Percentiles rank a stretch among this genome's conserved stretches.
These are phyloP conservation scores for Chlamydomonas eustigma DNA, from an alignment of 139 green algal genomes.

Conservation along the genomic window DNA sequence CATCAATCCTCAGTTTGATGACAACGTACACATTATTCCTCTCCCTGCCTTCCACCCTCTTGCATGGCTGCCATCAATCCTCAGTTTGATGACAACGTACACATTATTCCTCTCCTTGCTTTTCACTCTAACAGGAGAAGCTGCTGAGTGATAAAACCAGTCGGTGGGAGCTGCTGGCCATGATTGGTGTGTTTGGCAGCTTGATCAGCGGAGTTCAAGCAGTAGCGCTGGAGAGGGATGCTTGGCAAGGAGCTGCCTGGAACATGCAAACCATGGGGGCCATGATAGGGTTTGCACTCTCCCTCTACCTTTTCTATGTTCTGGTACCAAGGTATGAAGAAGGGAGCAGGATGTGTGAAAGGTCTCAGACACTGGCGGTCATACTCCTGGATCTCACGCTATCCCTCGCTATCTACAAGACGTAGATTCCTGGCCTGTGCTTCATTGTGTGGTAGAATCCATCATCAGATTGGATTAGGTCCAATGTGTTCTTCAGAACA, in stretches of 20 bases:
- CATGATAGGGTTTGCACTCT: conserved; percentile 41
- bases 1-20: too few species aligned
- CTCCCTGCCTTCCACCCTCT: too few species aligned
- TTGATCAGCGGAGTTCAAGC: conserved; percentile 36
- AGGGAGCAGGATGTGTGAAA: neutral
- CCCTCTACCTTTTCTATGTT: conserved; percentile 66
- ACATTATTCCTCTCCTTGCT: neutral
- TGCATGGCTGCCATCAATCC: too few species aligned
- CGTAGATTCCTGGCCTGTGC: too few species aligned
- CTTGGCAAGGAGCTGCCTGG: conserved; percentile 12
- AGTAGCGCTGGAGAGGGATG: conserved; percentile 27
- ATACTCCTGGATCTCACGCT: too few species aligned
- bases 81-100: too few species aligned
- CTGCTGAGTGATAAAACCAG: conserved; percentile 37
- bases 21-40: too few species aligned
- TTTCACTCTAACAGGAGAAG: conserved; percentile 25
- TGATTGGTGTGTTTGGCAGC: conserved; percentile 48
- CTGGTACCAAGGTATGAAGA: conserved; percentile 45
- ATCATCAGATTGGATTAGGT: too few species aligned
- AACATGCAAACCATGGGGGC: conserved; percentile 11
- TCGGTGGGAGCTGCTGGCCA: conserved; percentile 41
- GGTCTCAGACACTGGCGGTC: neutral
- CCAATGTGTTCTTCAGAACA: too few species aligned
- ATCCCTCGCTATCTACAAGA: too few species aligned
- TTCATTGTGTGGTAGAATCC: too few species aligned